phyloP scores from a whole-genome alignment of 345 rosid genomes.

The Brassica juncea region DNA sequence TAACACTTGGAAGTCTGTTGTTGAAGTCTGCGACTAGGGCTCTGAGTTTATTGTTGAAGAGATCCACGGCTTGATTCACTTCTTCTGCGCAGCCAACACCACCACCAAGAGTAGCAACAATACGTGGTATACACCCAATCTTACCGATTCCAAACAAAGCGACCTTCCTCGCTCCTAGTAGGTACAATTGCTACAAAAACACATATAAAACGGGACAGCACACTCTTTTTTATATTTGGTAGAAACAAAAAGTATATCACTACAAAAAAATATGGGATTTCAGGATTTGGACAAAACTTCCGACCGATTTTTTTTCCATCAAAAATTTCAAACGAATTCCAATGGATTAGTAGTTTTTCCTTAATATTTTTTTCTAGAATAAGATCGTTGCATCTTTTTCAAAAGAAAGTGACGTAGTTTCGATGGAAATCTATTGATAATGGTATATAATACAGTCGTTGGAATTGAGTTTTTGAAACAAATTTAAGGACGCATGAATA shows the following conservation, averaged over 20 bases:
- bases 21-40: conserved; percentile 28
- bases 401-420: neutral
- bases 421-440: neutral
- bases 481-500: neutral
- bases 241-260: neutral
- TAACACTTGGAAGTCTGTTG: conserved; percentile 4
- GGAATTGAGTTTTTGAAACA: neutral
- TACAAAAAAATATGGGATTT: neutral
- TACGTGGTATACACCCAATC: conserved; percentile 41
- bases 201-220: neutral
- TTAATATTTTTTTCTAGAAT: too few species aligned
- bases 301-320: too few species aligned
- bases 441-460: neutral
- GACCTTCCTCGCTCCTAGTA: conserved; percentile 41
- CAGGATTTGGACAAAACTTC: neutral
- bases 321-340: neutral
- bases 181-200: conserved; percentile 30
- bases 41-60: conserved; percentile 37
- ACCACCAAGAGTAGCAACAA: conserved; percentile 14
- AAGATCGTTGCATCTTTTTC: neutral
- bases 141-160: conserved; percentile 38
- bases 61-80: conserved; percentile 30
- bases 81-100: conserved; percentile 38
- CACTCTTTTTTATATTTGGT: neutral
- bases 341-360: neutral